Base-by-base conservation (phyloP, 116 monocot genomes). In the Phalaenopsis hybrid region DNA sequence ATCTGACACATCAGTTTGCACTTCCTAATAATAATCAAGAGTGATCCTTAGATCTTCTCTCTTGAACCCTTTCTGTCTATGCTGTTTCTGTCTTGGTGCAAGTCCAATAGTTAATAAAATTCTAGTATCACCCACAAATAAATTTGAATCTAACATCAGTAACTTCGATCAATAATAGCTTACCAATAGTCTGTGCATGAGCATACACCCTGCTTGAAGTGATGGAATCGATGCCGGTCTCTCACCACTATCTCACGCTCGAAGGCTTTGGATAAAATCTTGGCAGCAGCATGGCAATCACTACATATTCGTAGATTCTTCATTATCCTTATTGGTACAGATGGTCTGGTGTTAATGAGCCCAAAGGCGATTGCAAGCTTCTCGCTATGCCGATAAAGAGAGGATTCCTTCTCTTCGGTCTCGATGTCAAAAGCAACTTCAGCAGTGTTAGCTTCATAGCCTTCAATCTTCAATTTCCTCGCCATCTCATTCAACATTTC, bases 311-410 rank as follows among this genome's bases (percentile, higher is more conserved):
- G 58, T 23, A 91, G 81, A 63, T 91, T 91, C 15, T 91, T 87
- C 57, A 86, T 83, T 79, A 91, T 83, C 75, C 88, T 84, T 4
- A 91, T 83, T 13, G 88, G 86, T 57, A 16, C 16, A 18, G 85
- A 81, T 52, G 88, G 81, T 46, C 18, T 80, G 0, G 57, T 83
- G 77, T 44, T 86, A 57, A 91, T 86, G 12, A 91, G 85, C 52
- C 86, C 88, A 79, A 88, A 91, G 11, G 88, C 84, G 80, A 90
- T 87, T 12, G 87, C 90, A 70, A 88, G 85, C 82, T 86, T 87
- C 86, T 90, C 86, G 9, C 87, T 88, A 58, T 90, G 90, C 80
- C 82, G 87, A 82, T 84, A 78, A 4, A 86, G 23, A 28, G 83
- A 83, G 16, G 83, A 85, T 51, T 91, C 88, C 81, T 86, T 85